Conservation (phyloP, 2,329 filamentous ascomycete species). For the Penicillium nordicum region DNA sequence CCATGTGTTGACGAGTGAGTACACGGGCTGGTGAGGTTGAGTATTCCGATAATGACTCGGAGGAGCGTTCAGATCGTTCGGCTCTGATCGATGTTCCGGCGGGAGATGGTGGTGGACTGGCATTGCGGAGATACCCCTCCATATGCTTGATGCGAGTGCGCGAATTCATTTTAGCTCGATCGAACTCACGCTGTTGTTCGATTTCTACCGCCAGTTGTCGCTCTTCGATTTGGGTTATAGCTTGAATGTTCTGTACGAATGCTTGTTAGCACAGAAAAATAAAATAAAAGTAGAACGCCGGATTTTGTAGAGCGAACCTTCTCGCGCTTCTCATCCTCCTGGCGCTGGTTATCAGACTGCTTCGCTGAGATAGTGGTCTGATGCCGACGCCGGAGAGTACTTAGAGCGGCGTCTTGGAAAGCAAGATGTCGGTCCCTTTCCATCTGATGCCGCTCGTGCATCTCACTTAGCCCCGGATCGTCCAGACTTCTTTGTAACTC, state of each 20-base stretch:
- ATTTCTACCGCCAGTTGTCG: constrained; percentile 45
- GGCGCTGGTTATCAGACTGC: constrained; percentile 28
- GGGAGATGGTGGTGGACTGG: constrained; percentile 36
- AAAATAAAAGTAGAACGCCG: too few relatives aligned
- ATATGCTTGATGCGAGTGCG: constrained; percentile 47
- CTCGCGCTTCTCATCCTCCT: constrained; percentile 37
- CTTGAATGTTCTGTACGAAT: constrained; percentile 33
- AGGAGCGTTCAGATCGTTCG: constrained; percentile 17
- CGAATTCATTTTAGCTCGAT: constrained; percentile 42
- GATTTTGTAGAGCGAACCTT: constrained; percentile 29
- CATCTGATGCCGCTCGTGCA: constrained; percentile 31
- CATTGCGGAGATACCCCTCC: constrained; percentile 46
- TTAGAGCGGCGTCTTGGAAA: constrained; percentile 34
- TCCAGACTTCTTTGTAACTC: constrained; percentile 35
- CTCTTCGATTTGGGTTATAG: constrained; percentile 40
- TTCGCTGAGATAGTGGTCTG: constrained; percentile 29
- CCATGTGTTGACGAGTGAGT: constrained; percentile 42
- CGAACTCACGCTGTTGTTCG: constrained; percentile 44
- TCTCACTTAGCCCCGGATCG: constrained; percentile 29
- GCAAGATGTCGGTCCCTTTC: constrained; percentile 33
- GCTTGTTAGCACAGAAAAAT: background rate
- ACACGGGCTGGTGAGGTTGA: constrained; percentile 30
- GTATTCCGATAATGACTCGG: constrained; percentile 20
- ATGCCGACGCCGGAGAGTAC: constrained; percentile 30
- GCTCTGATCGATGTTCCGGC: background rate